Evolutionary conservation across 805 yeast genomes (phyloP), one percentile per base, ranked within the genome.

Genomic region (Dipodascopsis uninucleata): DNA sequence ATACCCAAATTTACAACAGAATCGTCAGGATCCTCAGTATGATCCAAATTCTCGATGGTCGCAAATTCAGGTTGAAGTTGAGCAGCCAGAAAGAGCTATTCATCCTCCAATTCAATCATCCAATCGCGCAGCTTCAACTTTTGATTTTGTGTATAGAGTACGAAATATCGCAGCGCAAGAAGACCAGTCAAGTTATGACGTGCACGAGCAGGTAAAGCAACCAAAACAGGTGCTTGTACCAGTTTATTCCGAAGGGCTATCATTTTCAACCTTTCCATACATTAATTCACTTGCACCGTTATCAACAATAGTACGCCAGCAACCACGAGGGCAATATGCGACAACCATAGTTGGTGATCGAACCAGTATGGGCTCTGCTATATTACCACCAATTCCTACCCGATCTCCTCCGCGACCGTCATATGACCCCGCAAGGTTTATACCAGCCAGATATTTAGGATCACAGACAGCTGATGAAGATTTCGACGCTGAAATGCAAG

Each of bases 231-330:
- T 45, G 10, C 23, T 50, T 28, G 55, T 59, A 18, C 63, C 63
- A 22, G 53, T 59, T 8, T 59, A 58, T 28, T 39, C 44, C 5
- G 56, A 50, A 17, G 58, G 35, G 43, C 56, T 33, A 33, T 55
- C 63, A 23, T 35, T 59, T 25, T 56, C 62, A 22, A 41, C 55
- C 17, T 59, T 59, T 33, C 63, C 63, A 2, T 57, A 58, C 49
- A 51, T 56, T 36, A 59, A 59, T 49, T 59, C 63, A 21, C 17
- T 59, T 29, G 56, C 61, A 18, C 63, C 61, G 29, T 20, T 49
- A 17, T 31, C 53, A 14, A 43, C 51, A 21, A 39, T 43, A 17
- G 28, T 47, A 18, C 46, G 47, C 28, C 52, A 38, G 28, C 53
- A 25, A 28, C 52, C 47, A n/a, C 31, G 28, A n/a, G 51, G 45